Conservation (phyloP, 2,329 filamentous ascomycete species). For the Penicillium sp. region DNA sequence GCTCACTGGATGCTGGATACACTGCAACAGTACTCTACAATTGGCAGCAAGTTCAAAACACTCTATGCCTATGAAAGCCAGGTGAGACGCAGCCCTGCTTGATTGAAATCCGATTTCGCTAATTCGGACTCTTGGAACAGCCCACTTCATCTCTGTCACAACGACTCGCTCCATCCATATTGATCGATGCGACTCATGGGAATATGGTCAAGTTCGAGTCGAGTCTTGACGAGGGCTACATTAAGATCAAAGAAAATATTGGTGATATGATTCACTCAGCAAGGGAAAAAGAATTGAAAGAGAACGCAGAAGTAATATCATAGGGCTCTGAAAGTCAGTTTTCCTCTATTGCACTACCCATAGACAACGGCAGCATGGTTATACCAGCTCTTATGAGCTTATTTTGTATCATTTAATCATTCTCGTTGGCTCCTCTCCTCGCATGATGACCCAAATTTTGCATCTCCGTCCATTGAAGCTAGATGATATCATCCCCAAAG, state of each 20-base stretch:
- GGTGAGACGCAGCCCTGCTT: not conserved
- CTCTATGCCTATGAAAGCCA: not conserved
- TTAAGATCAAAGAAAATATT: not conserved
- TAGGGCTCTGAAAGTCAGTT: not conserved
- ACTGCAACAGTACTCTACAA: not conserved
- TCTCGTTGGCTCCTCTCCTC: not conserved
- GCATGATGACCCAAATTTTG: not conserved
- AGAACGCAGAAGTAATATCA: not conserved
- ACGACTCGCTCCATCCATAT: not conserved
- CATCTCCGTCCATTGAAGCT: too few species aligned
- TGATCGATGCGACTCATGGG: not conserved
- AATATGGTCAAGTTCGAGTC: not conserved
- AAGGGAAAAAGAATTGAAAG: not conserved
- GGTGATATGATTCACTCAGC: not conserved
- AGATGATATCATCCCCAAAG: too few species aligned
- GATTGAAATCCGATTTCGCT: not conserved
- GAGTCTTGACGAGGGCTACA: not conserved
- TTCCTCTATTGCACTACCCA: not conserved
- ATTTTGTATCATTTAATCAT: not conserved
- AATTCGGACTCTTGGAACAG: not conserved
- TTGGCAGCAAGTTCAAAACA: not conserved
- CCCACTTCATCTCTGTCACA: not conserved
- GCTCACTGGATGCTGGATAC: not conserved
- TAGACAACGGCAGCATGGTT: not conserved
- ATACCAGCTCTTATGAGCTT: not conserved